Evolutionary conservation across 352 stramenopile species (phyloP), one percentile per base, ranked within the genome.

Genomic region (Phytopythium sindhum): DNA sequence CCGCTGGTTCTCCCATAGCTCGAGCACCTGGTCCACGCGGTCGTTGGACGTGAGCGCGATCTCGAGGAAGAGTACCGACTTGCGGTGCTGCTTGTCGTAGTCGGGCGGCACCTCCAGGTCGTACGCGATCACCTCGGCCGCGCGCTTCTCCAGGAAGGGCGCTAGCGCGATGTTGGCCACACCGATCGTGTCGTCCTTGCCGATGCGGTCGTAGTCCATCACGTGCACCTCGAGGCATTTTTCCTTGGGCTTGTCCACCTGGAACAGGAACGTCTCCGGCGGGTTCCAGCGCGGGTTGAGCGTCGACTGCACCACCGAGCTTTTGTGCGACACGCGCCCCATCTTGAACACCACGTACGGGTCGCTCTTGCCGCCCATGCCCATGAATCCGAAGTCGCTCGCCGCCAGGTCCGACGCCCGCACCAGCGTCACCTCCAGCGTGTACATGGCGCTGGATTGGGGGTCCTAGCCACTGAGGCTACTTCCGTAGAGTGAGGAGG

Each of bases 1-100:
- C 23, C 82, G 80, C 66, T 95, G 81, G 70, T 93, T 90, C 73
- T 95, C 84, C 84, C 85, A 95, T 23, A 93, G 75, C 68, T 93
- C 84, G 8, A 95, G 72, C 23, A 89, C 72, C 59, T 83, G 69
- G 61, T 91, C 84, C 23, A 86, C 77, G 31, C 63, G 67, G 42
- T 86, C 78, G 26, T 79, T 77, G 4, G 73, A 71, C 39, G 61
- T 78, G 45, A 84, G 57, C 57, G 76, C 79, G 56, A 91, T 73
- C 68, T 89, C 82, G 21, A 91, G 69, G 33, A 82, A 84, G 28
- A 91, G 59, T 45, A 76, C 66, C 12, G 75, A 78, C 60, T 85
- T 87, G 72, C 77, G 70, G 21, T 84, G 74, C 65, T 86, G 76
- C 56, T 84, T 88, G 62, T 83, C 66, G 51, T 82, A 89, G 58